A percentile compares a stretch with the other conserved stretches of the same genome.
phyloP scores from a whole-genome alignment of 352 stramenopile genomes.

The Globisporangium camurandrum region DNA sequence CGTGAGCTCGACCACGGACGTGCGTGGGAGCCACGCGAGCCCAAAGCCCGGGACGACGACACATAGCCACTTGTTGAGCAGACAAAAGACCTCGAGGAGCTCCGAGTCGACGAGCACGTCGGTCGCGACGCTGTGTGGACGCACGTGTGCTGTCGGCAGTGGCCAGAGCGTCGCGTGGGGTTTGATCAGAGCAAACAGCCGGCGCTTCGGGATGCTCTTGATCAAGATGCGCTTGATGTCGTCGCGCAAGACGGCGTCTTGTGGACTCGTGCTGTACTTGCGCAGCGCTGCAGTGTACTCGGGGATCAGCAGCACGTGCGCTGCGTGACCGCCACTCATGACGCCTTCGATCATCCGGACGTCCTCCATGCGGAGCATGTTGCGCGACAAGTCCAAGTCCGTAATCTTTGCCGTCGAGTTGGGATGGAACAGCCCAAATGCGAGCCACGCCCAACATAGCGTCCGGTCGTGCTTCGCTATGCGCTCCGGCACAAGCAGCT shows the following conservation, averaged over 20 bases:
- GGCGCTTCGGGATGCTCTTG: constrained; percentile 13
- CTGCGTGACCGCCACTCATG: constrained; percentile 15
- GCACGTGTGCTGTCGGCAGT: too few relatives aligned
- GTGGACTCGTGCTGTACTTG: constrained; percentile 18
- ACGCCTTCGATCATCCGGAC: constrained; percentile 10
- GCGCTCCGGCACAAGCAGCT: constrained; percentile 31
- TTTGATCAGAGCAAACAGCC: constrained; percentile 12
- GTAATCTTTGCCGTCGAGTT: neutral
- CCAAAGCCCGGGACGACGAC: constrained; percentile 30
- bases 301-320: constrained; percentile 11
- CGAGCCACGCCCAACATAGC: constrained; percentile 41
- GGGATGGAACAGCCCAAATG: constrained; percentile 30
- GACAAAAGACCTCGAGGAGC: constrained; percentile 28
- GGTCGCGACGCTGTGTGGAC: too few relatives aligned
- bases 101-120: constrained; percentile 11
- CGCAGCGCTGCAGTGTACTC: constrained; percentile 13
- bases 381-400: neutral
- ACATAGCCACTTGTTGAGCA: constrained; percentile 18
- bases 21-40: constrained; percentile 19
- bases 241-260: constrained; percentile 17
- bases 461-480: constrained; percentile 35
- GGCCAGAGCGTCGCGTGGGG: too few relatives aligned
- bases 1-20: constrained; percentile 1
- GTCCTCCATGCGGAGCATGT: neutral
- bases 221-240: constrained; percentile 16